Evolutionary conservation across 495 filamentous ascomycete species (phyloP), one percentile per base, ranked within the genome.

Genomic region (Aspergillus homomorphus): DNA sequence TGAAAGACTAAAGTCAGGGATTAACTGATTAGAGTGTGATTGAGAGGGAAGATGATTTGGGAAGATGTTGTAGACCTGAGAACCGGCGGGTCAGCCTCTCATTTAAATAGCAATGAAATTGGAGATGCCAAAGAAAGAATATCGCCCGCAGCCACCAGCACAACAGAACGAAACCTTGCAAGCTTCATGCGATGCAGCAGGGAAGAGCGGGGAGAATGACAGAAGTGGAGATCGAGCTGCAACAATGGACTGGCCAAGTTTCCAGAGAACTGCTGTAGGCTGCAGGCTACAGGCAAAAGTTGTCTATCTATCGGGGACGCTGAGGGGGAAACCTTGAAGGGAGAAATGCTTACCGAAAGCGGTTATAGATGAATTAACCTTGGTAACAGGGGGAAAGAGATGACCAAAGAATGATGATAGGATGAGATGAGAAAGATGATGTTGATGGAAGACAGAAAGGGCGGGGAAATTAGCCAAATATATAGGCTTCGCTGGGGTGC

Each of bases 1-100:
- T 87, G 77, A 79, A 73, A 12, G 33, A 38, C 7, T 9, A 9
- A 12, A 9, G 57, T 65, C 60, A 58, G 41, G 49, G 23, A 53
- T 22, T 23, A 16, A 53, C 30, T 16, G 22, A 41, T 59, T 45
- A 33, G n/a, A n/a, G n/a, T n/a, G n/a, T n/a, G n/a, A n/a, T n/a
- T 20, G 22, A 19, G 43, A 43, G 30, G 51, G 12, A 49, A 23
- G 51, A 26, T 6, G 21, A 28, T 4, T 30, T 23, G 15, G 10
- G 48, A 30, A 18, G 48, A 26, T 50, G 20, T 24, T 50, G 48
- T 24, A 30, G 41, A 20, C 24, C 58, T 66, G 14, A 2, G 18
- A 38, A 46, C 15, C 5, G 10, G 52, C 56, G 60, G 59, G 58
- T 68, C 54, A 68, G 66, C 60, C 42, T 38, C 20, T 18, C 54